Conservation (phyloP, 768 basidiomycete genomes). For the Trametes cingulata region DNA sequence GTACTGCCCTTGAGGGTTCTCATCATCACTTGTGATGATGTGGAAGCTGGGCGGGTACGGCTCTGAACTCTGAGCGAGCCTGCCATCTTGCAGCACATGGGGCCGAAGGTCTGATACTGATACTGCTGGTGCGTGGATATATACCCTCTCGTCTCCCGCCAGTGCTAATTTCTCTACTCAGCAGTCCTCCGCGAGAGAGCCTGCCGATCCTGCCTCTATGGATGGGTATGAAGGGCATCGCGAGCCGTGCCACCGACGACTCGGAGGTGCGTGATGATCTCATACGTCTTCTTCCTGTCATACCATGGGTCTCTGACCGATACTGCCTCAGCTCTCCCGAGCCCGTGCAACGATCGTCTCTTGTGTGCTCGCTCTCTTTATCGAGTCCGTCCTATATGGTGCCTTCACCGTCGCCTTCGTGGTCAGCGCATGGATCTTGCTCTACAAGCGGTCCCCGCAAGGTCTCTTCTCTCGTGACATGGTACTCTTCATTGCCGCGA, state of each 20-base stretch:
- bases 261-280: no score
- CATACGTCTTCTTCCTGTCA: no score
- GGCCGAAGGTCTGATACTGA: no score
- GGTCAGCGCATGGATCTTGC: constrained; percentile 10
- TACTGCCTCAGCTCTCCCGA: not conserved
- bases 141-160: no score
- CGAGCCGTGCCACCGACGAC: no score
- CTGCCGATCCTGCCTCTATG: no score
- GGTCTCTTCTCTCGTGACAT: constrained; percentile 3
- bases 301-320: not conserved
- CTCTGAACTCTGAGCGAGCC: not conserved
- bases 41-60: not conserved
- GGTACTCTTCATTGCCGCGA: constrained; percentile 1
- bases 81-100: no score
- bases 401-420: constrained; percentile 9
- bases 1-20: not conserved
- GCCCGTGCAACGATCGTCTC: constrained; percentile 4
- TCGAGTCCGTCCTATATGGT: constrained; percentile 11
- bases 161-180: not conserved
- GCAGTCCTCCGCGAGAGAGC: not conserved
- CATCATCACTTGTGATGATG: not conserved
- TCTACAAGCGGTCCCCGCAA: constrained; percentile 8
- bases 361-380: constrained; percentile 3
- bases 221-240: no score
- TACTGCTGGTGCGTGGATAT: no score